These are phyloP conservation scores for Pilaira anomala DNA, from an alignment of 192 early-diverging fungal species.

Conservation along the genomic window DNA sequence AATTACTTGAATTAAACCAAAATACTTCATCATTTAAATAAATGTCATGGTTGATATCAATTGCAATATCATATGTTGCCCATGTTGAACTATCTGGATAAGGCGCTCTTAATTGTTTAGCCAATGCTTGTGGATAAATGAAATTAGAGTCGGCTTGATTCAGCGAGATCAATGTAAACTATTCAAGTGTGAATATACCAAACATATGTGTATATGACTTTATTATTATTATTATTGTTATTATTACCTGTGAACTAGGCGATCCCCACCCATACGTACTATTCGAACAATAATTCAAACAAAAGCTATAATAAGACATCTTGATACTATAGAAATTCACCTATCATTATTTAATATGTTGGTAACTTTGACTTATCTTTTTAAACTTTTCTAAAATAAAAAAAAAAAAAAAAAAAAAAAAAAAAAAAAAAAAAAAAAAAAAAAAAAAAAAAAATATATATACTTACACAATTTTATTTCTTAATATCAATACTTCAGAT, in stretches of 20 bases:
- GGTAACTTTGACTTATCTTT: no score
- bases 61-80: slow-evolving; percentile 23
- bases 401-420: not conserved
- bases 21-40: slow-evolving; percentile 23
- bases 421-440: not conserved
- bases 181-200: not conserved
- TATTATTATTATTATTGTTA: not conserved
- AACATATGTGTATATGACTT: not conserved
- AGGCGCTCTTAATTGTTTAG: slow-evolving; percentile 27
- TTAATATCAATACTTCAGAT: not conserved
- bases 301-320: slow-evolving; percentile 20
- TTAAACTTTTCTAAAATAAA: no score
- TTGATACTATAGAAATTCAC: not conserved
- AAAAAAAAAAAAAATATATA: not conserved
- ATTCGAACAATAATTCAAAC: slow-evolving; percentile 3
- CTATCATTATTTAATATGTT: no score
- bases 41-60: slow-evolving; percentile 37
- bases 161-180: slow-evolving; percentile 33
- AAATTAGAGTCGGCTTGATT: slow-evolving; percentile 31
- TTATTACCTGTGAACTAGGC: slow-evolving; percentile 13
- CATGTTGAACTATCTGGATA: slow-evolving; percentile 20
- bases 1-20: not conserved
- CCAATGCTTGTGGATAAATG: slow-evolving; percentile 36
- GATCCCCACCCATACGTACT: slow-evolving; percentile 11
- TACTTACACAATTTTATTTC: not conserved